Conservation (phyloP, 2,329 filamentous ascomycete genomes). For the Epichloe glyceriae region DNA sequence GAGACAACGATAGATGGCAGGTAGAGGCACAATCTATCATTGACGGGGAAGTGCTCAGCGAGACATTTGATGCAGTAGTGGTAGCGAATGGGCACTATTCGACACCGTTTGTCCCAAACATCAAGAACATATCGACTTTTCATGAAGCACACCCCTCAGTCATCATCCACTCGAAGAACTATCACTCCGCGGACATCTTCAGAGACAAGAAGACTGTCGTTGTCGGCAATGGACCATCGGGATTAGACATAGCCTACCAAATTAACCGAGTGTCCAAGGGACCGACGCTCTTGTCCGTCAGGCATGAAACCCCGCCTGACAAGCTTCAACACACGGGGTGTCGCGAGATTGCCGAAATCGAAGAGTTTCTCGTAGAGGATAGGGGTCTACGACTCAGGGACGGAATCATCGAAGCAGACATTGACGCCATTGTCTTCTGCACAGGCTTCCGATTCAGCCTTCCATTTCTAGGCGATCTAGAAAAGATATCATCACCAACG, state of each 20-base stretch:
- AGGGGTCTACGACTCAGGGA: constrained; percentile 54
- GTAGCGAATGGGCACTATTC: constrained; percentile 66
- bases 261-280: constrained; percentile 47
- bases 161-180: constrained; percentile 69
- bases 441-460: constrained; percentile 83
- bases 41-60: constrained; percentile 24
- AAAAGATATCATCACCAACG: constrained; percentile 48
- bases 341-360: constrained; percentile 45
- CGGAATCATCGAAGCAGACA: constrained; percentile 46
- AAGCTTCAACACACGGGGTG: constrained; percentile 31
- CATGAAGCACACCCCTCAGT: constrained; percentile 42
- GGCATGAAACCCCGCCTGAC: constrained; percentile 32
- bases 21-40: constrained; percentile 40
- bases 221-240: constrained; percentile 75
- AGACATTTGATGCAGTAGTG: constrained; percentile 60
- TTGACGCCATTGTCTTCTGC: constrained; percentile 75
- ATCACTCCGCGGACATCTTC: constrained; percentile 53
- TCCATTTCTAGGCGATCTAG: constrained; percentile 49
- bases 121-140: constrained; percentile 47
- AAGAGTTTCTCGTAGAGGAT: constrained; percentile 37
- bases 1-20: constrained; percentile 42
- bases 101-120: constrained; percentile 52
- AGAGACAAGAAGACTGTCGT: constrained; percentile 62
- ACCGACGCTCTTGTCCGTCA: constrained; percentile 54
- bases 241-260: constrained; percentile 70